Evolutionary conservation across 2,329 filamentous ascomycete genomes (phyloP), one percentile per base, ranked within the genome.

Genomic region (Calycina herbarum): DNA sequence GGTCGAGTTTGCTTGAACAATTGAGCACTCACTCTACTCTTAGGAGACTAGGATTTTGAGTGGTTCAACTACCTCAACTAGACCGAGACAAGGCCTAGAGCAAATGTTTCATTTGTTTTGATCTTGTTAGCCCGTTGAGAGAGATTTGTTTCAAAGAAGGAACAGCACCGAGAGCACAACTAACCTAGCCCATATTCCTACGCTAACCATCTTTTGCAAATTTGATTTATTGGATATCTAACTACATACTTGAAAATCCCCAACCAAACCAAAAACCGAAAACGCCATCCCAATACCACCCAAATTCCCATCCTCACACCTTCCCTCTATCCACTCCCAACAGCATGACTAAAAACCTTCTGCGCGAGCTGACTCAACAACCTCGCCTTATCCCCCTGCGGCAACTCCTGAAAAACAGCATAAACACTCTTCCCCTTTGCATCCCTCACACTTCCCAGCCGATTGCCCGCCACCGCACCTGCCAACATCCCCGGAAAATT

Each of bases 361-460:
- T 89, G 88, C 1, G 94, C 94, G 75, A 98, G 79, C 78, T 96
- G 91, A 75, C 89, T 90, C 67, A 98, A 82, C 73, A 99, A 78
- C 77, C 88, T 88, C 63, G 93, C 88, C 75, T 92, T 90, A 74
- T 97, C 94, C 61, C 83, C 84, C 78, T 93, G 90, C 61, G 93
- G 93, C 74, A 99, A 81, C 73, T 97, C 82, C 80, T 86, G 88
- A 20, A 68, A 98, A 17, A 97, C 95, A 33, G 88, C 83, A 78
- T 96, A 98, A 5, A 99, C 95, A 75, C 92, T 96, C 88, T 97
- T 98, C 27, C 94, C 94, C 79, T 89, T 93, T 38, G 91, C 88
- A 79, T 99, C 95, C 64, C 95, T 84, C 24, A 99, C 86, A 6
- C 92, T 92, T 0, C 95, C 95, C n/a, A 98, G 79, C 61, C 94